Evolutionary conservation across 2,329 filamentous ascomycete genomes (phyloP), one percentile per base, ranked within the genome.

Genomic region (Ambrosiella xylebori): DNA sequence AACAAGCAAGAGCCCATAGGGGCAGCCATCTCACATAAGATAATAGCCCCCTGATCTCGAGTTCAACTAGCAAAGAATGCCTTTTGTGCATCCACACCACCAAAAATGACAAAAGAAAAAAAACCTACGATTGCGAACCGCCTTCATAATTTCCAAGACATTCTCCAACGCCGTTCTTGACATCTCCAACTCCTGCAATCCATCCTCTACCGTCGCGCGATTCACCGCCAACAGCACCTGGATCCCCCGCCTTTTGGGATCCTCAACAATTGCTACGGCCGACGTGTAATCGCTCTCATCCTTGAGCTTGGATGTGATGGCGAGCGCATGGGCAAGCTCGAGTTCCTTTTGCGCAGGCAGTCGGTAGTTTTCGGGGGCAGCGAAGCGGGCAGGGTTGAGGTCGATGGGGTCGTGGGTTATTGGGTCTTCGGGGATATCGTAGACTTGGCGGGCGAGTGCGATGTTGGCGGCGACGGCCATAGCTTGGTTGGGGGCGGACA

Each of bases 261-360:
- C 54, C 17, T 60, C 58, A 17, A 56, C 54, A 44, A 60, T 51
- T 11, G 58, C 55, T 12, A 60, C 58, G 35, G 58, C 58, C 8
- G 54, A 54, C 17, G 58, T 60, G 58, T 60, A 60, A 41, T 60
- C 54, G 11, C 53, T 56, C 50, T 60, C 58, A 47, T 60, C 58
- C 50, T 57, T 60, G 55, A 60, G 55, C 41, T 60, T 60, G 35
- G 58, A 60, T 1, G 55, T 54, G 13, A 60, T 54, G 11, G 58
- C 58, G 6, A 60, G 37, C 11, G 58, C 58, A 36, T 60, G 58
- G 49, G 58, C 54, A 38, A 60, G 58, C 51, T 60, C 58, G 13
- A 60, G 45, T 19, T 60, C 58, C 50, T 60, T 60, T 45, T 57
- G 54, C 27, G 58, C 40, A 17, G 58, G 54, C 45, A 60, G 50